Evolutionary conservation across 1,284 basidiomycete species (phyloP), one percentile per base, ranked within the genome.

Genomic region (Singerocomus inundabilis): DNA sequence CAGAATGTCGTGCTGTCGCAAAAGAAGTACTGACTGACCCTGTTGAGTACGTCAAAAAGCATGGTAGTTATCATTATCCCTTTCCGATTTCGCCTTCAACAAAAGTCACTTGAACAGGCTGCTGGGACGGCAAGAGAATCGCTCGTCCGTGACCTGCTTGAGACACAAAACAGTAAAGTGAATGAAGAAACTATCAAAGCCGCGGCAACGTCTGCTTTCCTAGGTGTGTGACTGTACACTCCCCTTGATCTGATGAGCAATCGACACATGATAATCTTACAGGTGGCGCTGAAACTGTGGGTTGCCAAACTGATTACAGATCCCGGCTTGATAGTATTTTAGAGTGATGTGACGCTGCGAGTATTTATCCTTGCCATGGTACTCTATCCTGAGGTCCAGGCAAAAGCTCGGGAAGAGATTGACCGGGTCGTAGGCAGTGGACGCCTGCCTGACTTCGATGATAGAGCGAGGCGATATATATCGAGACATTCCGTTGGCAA

Each of bases 351-450:
- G 1, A 52, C 30, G 1, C 4, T 66, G 12, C 50, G 38, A 18
- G 34, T 55, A 3, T 70, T 66, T 37, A 8, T 67, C 9, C 58
- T 70, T 3, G 66, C 61, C 18, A 66, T 69, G 64, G 30, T 67
- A 5, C 64, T 68, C 33, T n/a, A 70, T 49, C 64, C 64, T 3
- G 52, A 64, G n/a, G 45, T 55, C 7, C 64, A 66, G 33, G 43
- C 16, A 9, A 64, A 56, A 39, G 67, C 66, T 5, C 51, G 45
- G 46, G 55, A 54, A 29, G 67, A 66, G 35, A 67, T 66, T 32
- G 53, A 66, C 26, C 52, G 41, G 4, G 62, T 69, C 5, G 41
- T 68, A 1, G 66, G 66, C 8, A 44, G n/a, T 25, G 49, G 47
- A 13, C 64, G 64, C 7, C 56, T 68, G 15, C 67, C 66, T 10